Percentiles rank a stretch among this genome's conserved stretches.
Conservation (phyloP, 2,329 filamentous ascomycete species). For the Ophidiomyces ophidiicola region DNA sequence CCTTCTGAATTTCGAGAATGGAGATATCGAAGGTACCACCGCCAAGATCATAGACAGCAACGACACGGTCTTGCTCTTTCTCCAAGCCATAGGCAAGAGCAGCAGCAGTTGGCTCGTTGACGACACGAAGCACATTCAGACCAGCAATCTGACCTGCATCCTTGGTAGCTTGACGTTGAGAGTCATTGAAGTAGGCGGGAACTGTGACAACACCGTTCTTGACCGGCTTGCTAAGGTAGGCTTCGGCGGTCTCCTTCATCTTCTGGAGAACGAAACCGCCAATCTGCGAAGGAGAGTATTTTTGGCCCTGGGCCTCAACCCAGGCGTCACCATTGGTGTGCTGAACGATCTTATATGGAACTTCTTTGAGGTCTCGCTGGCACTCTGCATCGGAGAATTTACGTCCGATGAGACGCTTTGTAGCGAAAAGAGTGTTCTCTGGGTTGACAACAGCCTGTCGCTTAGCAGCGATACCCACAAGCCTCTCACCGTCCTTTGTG, state of each 20-base stretch:
- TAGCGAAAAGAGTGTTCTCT: conserved; percentile 95
- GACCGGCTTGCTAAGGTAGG: conserved; percentile 76
- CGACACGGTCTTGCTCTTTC: conserved; percentile 79
- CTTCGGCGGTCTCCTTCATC: conserved; percentile 98
- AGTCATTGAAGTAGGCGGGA: conserved; percentile 97
- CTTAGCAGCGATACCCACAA: conserved; percentile 95
- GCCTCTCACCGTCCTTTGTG: conserved; percentile 84
- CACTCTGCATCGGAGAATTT: conserved; percentile 92
- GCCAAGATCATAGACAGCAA: conserved; percentile 95
- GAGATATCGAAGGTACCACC: conserved; percentile 99
- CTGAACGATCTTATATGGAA: conserved; percentile 97
- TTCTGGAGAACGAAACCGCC: conserved; percentile 93
- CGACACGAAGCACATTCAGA: conserved; percentile 90
- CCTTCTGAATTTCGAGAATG: conserved; percentile 90
- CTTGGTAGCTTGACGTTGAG: conserved; percentile 95
- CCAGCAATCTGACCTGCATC: conserved; percentile 93
- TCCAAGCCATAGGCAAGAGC: conserved; percentile 92
- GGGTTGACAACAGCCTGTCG: conserved; percentile 97
- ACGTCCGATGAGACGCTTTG: conserved; percentile 95
- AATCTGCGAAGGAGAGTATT: conserved; percentile 96
- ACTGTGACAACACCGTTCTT: conserved; percentile 97
- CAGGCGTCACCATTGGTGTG: conserved; percentile 94
- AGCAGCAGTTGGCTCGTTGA: conserved; percentile 95
- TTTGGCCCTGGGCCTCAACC: conserved; percentile 85
- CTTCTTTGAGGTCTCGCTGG: conserved; percentile 92